Evolutionary conservation across 352 stramenopile genomes (phyloP), one percentile per base, ranked within the genome.

Genomic region (Phytopythium delawarense): DNA sequence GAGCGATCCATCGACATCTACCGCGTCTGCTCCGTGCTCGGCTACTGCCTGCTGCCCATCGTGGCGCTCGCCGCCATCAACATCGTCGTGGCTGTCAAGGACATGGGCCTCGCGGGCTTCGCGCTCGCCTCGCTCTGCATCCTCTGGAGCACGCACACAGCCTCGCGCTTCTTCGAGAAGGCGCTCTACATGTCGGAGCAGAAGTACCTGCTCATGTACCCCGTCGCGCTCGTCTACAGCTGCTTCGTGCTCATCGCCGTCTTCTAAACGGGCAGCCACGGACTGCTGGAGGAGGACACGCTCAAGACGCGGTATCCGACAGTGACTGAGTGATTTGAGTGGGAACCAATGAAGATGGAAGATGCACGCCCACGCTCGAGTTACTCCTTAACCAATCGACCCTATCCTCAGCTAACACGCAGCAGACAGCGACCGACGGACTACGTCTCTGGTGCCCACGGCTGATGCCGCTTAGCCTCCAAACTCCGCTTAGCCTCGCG

Each of bases 161-260:
- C 87, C 34, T 98, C 94, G 34, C 84, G 97, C 44, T 94, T 99
- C 66, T 98, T 99, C 59, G 97, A 99, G 71, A 89, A 97, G 62
- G 95, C 94, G 59, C 72, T 98, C 32, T 88, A 96, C 56, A 97
- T 99, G 87, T 87, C 90, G 54, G 84, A 97, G 79, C 97, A 99
- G 70, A 92, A 98, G 64, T 99, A 97, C 74, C 86, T 99, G 59
- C 92, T 99, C 71, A 96, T 95, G 57, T 99, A 99, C 84, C 97
- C 97, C 7, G 90, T 98, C 61, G 91, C 94, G 25, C 75, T 99
- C 25, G 78, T 99, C 30, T 99, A 99, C 83, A 96, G 85, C 39
- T 97, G 92, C 73, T 99, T 99, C 83, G 96, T 99, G 45, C 93
- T 99, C 30, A 99, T 99, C 70, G 98, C 97, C 7, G 97, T 99